Base-by-base conservation (phyloP, 2,329 filamentous ascomycete species). In the Neocucurbitaria cava region DNA sequence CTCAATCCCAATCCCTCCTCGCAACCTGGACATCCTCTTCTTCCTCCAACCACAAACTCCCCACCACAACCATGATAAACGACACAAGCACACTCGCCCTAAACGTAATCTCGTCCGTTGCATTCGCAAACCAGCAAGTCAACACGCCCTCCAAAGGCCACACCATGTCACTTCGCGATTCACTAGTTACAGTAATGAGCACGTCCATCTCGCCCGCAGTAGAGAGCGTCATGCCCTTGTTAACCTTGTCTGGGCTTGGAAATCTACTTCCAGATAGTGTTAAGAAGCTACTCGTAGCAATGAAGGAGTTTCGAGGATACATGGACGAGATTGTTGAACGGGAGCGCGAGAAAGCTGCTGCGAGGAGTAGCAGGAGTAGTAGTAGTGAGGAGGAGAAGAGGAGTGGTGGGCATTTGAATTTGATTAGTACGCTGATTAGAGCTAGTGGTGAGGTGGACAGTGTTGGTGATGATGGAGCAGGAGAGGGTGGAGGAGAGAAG, bases 1-100 rank as follows among this genome's bases (percentile, higher is more conserved):
- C 76, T 33, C 89, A 92, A 76, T 83, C 87, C 0, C 20, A 54
- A 5, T 36, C 46, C 4, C 57, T 71, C 49, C 48, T 65, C 9
- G 30, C 39, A 1, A 49, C 57, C 8, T 72, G 66, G 69, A n/a
- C n/a, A n/a, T n/a, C n/a, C 44, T 62, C 8, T 57, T 52, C 33
- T n/a, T 62, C n/a, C 39, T 62, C 40, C 69, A 66, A 66, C 28
- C 57, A 45, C n/a, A 59, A 55, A 3, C n/a, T n/a, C n/a, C n/a
- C n/a, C n/a, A 52, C 72, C 1, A 38, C 54, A 8, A 63, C 24
- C 4, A 61, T 71, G 11, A 58, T 69, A 8, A 63, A 73, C 6
- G 75, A 79, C 45, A 69, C 70, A 2, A 63, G 70, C 21, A 70
- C 71, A 10, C 45, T 78, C 3, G 70, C 76, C 1, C 58, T 78